A percentile compares a stretch with the other conserved stretches of the same genome.
These are phyloP conservation scores for Eremothecium cymbalariae DNA, from an alignment of 1,139 yeast species.

Conservation along the genomic window DNA sequence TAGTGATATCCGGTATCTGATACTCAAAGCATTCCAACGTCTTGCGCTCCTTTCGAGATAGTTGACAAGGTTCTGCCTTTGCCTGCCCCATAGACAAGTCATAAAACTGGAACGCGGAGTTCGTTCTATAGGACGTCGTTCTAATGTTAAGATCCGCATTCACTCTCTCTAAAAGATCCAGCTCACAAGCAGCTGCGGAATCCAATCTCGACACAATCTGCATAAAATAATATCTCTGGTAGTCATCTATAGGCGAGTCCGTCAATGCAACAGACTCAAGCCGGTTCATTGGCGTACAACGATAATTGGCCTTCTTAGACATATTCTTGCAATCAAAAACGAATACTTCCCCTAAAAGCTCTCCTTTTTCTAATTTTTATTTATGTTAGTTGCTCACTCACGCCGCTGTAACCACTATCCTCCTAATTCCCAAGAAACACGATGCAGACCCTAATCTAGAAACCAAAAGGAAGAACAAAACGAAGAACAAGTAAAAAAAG, in stretches of 20 bases:
- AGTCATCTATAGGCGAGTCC: slow-evolving; percentile 27
- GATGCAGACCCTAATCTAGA: no score
- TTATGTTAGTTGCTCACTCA: no score
- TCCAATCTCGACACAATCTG: slow-evolving; percentile 1
- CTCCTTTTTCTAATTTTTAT: no score
- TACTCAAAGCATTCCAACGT: slow-evolving; percentile 16
- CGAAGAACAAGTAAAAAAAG: no score
- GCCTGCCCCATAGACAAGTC: neutral
- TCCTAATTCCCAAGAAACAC: no score
- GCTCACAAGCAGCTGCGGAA: slow-evolving; percentile 1
- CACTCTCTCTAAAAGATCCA: slow-evolving; percentile 8
- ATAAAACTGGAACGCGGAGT: slow-evolving; percentile 9
- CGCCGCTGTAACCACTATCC: no score
- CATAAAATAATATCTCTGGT: slow-evolving; percentile 23
- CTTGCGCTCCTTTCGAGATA: slow-evolving; percentile 2
- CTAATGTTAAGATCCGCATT: slow-evolving; percentile 7
- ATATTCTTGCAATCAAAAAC: no score
- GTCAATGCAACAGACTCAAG: slow-evolving; percentile 12
- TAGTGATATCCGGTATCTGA: slow-evolving; percentile 21
- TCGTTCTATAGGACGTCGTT: slow-evolving; percentile 14
- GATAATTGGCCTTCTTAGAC: slow-evolving; percentile 37
- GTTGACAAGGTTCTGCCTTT: neutral
- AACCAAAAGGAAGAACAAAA: no score
- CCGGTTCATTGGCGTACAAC: slow-evolving; percentile 4
- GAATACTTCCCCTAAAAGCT: no score